Evolutionary conservation across 139 green algal species (phyloP), one percentile per base, ranked within the genome.

Genomic region (Chlorella sp.): DNA sequence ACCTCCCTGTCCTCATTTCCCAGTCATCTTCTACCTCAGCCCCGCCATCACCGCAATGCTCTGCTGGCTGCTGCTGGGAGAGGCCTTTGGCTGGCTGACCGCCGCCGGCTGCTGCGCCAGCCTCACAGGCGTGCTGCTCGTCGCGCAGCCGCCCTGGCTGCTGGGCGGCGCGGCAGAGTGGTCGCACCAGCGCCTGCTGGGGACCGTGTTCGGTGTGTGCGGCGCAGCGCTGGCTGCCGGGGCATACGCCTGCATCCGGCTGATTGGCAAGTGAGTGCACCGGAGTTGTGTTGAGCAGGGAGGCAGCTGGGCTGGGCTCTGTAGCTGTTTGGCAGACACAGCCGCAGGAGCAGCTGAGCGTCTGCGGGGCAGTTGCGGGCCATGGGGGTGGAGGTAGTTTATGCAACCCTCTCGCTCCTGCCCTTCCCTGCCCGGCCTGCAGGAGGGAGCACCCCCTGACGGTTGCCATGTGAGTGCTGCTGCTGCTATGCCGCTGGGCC

Each of bases 21-120:
- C 92, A 17, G 88, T 88, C 30, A 81, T 93, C 6, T 89, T 92
- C 78, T 93, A 90, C 82, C 73, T 54, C 38, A 87, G 64, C 58
- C 90, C 90, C 5, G 87, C 81, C 22, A 28, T 93, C 1, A 84
- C 80, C 0, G 76, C 79, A 9, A 36, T 93, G 2, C 40, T 90
- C 58, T 89, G 85, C 60, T 86, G 80, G 65, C 20, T 80, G 22
- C 48, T 92, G 13, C 73, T 73, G 2, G 85, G 87, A 22, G 85
- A 90, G 54, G 38, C n/a, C 13, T 73, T 85, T 41, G 84, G 58
- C 38, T 65, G 80, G 60, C 32, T 67, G 0, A 84, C 80, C 40
- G 67, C 84, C 48, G 51, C 72, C 16, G 88, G 86, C 80, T 90
- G 84, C 76, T 65, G 51, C 20, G 67, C 72, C 68, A 90, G 70